Base-by-base conservation (phyloP, 495 filamentous ascomycete genomes). In the Immersiella caudata region DNA sequence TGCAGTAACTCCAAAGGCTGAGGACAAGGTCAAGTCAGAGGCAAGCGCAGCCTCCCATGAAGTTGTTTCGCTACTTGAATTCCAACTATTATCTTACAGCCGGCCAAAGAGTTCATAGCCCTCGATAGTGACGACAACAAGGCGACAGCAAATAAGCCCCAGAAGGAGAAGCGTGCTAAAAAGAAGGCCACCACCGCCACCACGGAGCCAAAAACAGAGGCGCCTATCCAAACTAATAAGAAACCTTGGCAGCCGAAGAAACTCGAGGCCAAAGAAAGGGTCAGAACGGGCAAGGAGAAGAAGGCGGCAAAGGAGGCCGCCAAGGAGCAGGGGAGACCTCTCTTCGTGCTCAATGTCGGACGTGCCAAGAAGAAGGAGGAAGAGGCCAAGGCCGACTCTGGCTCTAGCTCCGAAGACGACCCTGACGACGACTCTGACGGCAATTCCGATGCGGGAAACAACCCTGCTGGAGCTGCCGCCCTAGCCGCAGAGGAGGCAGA, bases 141-240 rank as follows among this genome's bases (percentile, higher is more conserved):
- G 40, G 2, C 40, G 11, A 14, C 5, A 25, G 62, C 62, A 12
- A 62, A 29, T 14, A 69, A 69, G 50, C 20, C 56, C 27, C 9
- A 33, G 26, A 33, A 59, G 11, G 18, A 59, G 56, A 26, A 59
- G 24, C 8, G 1, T 21, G 20, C 5, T 9, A 59, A 59, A 22
- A 16, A 59, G 26, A 59, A 59, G 56, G 33, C 56, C 56, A 33
- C 12, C 8, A 22, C 7, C 25, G 26, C 56, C 24, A 7, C 26
- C 24, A 6, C 20, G 2, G 54, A 57, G 20, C 4, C 21, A 33
- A 20, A 33, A 26, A 33, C n/a, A 26, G 26, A 33, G 22, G 6
- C 26, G 5, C 14, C 6, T n/a, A 33, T 11, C 18, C 26, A 6
- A 20, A 25, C 2, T n/a, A 22, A 20, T 3, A 21, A 22, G 7